Evolutionary conservation across 1,139 yeast species (phyloP).

Genomic region (Pichia sp.): DNA sequence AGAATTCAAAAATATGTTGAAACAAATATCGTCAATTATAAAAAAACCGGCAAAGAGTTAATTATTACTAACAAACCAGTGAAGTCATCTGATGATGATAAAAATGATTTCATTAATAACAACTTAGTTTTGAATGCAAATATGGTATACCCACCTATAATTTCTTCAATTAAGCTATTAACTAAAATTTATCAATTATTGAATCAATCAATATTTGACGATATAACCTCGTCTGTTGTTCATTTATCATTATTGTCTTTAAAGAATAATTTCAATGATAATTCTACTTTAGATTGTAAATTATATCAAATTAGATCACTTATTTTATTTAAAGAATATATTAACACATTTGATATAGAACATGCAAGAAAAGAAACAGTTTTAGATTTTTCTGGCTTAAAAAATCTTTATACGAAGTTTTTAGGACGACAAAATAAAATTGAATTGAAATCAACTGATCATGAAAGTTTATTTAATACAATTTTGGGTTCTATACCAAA

Average conservation of each 20-base stretch:
- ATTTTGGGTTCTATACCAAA: constrained; percentile 68
- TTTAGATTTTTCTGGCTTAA: constrained; percentile 52
- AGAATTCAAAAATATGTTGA: constrained; percentile 71
- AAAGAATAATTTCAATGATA: constrained; percentile 43
- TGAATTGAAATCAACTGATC: constrained; percentile 10
- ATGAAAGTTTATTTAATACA: constrained; percentile 39
- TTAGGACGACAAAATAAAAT: constrained; percentile 13
- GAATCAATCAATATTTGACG: constrained; percentile 74
- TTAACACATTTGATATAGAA: constrained; percentile 77
- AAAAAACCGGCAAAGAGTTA: constrained; percentile 63
- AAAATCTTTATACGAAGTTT: constrained; percentile 28
- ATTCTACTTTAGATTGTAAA: constrained; percentile 47
- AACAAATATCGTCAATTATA: constrained; percentile 57
- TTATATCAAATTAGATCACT: constrained; percentile 69
- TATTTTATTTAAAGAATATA: constrained; percentile 61
- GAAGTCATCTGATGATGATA: too few relatives aligned
- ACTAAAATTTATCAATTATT: constrained; percentile 78
- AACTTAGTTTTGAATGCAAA: neutral
- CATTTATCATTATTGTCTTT: constrained; percentile 66
- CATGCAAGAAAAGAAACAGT: constrained; percentile 64
- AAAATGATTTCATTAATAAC: too few relatives aligned
- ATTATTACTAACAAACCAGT: constrained; percentile 33
- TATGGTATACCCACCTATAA: constrained; percentile 64
- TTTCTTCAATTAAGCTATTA: constrained; percentile 61
- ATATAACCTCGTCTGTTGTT: constrained; percentile 79